Evolutionary conservation across 441 rosid species (phyloP).

Genomic region (Iberis amara): DNA sequence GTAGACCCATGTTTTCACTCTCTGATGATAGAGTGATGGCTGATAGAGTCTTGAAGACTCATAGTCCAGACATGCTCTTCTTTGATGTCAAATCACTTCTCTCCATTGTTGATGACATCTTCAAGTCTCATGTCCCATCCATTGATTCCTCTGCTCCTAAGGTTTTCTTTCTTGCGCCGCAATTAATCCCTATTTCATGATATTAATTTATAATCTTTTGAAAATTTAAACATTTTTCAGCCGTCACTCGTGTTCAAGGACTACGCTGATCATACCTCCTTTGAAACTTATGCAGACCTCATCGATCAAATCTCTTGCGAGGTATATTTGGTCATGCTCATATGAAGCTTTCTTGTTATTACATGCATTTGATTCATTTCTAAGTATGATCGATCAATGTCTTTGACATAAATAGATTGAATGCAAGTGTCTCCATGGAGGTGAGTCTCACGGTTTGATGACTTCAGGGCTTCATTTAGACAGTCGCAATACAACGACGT

Average conservation of each 20-base stretch:
- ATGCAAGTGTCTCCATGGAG: constrained; percentile 56
- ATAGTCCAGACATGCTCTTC: constrained; percentile 55
- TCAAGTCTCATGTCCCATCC: constrained; percentile 47
- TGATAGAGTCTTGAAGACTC: constrained; percentile 55
- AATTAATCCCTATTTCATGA: background rate
- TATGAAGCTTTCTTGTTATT: constrained; percentile 11
- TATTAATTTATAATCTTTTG: background rate
- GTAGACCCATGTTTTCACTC: constrained; percentile 37
- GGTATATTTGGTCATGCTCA: constrained; percentile 29
- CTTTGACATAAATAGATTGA: constrained; percentile 40
- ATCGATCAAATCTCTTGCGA: constrained; percentile 44
- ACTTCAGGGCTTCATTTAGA: constrained; percentile 32
- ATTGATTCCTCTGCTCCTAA: constrained; percentile 29
- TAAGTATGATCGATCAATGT: background rate
- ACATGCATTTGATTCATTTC: background rate
- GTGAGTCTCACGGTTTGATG: constrained; percentile 39
- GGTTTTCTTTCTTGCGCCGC: constrained; percentile 24
- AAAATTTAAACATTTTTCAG: constrained; percentile 11
- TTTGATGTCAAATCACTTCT: constrained; percentile 65
- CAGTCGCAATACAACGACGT: constrained; percentile 43
- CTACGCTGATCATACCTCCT: constrained; percentile 32
- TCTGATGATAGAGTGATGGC: constrained; percentile 62
- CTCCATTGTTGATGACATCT: constrained; percentile 60
- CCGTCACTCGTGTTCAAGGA: constrained; percentile 31
- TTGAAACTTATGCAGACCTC: constrained; percentile 31